Evolutionary conservation across 345 rosid species (phyloP).

Genomic region (Jatropha curcas): DNA sequence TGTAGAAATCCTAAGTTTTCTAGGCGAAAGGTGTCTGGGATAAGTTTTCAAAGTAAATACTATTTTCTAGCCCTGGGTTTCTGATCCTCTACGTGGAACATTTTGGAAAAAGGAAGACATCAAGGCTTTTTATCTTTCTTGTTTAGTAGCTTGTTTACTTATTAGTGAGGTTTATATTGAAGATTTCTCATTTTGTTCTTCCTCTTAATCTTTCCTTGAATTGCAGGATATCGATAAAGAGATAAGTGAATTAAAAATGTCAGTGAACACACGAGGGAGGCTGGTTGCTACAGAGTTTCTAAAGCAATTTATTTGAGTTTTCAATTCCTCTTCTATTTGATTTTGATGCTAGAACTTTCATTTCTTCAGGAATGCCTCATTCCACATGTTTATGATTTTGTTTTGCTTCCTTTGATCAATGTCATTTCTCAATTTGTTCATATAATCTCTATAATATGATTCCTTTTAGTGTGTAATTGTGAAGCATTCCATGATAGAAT

Average conservation of each 20-base stretch:
- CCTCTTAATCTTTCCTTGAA: slow-evolving; percentile 4
- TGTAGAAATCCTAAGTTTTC: background rate
- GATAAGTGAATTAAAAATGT: slow-evolving; percentile 84
- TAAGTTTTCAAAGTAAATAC: too few species aligned
- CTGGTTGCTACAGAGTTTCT: slow-evolving; percentile 90
- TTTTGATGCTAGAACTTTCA: background rate
- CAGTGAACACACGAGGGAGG: slow-evolving; percentile 88
- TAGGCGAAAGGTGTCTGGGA: too few species aligned
- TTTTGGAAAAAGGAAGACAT: background rate
- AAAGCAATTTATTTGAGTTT: slow-evolving; percentile 67
- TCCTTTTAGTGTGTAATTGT: too few species aligned
- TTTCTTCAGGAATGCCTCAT: background rate
- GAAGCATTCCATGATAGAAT: too few species aligned
- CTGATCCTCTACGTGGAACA: background rate
- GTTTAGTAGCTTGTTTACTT: background rate
- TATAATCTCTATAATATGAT: too few species aligned
- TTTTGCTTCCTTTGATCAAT: background rate
- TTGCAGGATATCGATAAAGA: slow-evolving; percentile 95
- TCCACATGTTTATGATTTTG: background rate
- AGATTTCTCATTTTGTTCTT: background rate
- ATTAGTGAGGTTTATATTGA: too few species aligned
- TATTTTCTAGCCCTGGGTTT: background rate
- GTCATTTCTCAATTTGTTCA: background rate
- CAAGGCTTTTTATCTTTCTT: background rate
- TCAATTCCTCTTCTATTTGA: too few species aligned